A percentile compares a stretch with the other conserved stretches of the same genome.
Conservation (phyloP, 192 early-diverging fungal genomes). For the Backusella mclennaniae region DNA sequence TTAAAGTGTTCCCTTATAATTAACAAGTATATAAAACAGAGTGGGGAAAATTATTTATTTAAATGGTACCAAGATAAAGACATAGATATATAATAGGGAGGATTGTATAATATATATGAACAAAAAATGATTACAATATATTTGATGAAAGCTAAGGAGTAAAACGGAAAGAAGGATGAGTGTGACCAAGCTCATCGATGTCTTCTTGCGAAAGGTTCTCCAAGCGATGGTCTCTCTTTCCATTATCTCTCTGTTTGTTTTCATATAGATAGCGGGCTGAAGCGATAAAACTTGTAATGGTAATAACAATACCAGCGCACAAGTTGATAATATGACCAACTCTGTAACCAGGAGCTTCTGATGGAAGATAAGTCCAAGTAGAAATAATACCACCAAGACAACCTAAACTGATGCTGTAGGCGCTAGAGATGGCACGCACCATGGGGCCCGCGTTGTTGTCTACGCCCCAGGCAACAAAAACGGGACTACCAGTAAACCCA, state of each 20-base stretch:
- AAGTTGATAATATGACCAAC: constrained; percentile 5
- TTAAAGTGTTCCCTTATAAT: background rate
- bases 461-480: background rate
- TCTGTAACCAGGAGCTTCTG: constrained; percentile 15
- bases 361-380: constrained; percentile 11
- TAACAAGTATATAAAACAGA: background rate
- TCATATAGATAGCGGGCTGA: background rate
- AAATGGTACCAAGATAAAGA: background rate
- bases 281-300: background rate
- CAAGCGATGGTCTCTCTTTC: background rate
- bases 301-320: constrained; percentile 7
- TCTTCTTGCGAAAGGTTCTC: constrained; percentile 8
- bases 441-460: background rate
- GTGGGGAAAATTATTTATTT: background rate
- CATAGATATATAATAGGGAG: background rate
- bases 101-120: background rate
- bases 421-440: constrained; percentile 5
- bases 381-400: constrained; percentile 9
- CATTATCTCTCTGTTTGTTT: background rate
- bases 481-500: constrained; percentile 8
- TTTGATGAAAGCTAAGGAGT: background rate
- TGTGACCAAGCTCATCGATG: constrained; percentile 13
- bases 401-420: constrained; percentile 12
- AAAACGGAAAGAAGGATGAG: constrained; percentile 6
- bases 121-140: background rate